phyloP scores from a whole-genome alignment of 805 yeast species.

The Helenozyma baotianmanensis region DNA sequence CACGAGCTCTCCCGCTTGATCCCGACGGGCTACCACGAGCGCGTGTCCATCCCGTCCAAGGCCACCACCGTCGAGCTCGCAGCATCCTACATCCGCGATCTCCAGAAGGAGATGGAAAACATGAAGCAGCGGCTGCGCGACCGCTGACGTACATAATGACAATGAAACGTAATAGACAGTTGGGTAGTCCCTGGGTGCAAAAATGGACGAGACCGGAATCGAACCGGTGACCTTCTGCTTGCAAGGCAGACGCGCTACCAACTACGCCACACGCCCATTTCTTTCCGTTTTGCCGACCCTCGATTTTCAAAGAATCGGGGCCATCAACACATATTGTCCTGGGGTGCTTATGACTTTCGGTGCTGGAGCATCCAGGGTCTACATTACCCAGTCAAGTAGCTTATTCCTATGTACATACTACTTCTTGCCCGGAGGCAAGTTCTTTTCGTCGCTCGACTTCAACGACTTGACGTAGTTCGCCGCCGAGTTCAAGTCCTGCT shows the following conservation, averaged over 20 bases:
- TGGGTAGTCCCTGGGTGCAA: slow-evolving; percentile 4
- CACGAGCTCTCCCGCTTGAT: slow-evolving; percentile 66
- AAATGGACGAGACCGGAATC: slow-evolving; percentile 70
- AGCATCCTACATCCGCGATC: slow-evolving; percentile 53
- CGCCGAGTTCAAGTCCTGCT: slow-evolving; percentile 23
- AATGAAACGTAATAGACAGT: too few species aligned
- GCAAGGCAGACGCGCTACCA: slow-evolving; percentile 80
- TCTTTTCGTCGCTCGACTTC: slow-evolving; percentile 6
- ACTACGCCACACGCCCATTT: slow-evolving; percentile 72
- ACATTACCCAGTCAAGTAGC: too few species aligned
- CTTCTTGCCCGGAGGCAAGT: slow-evolving; percentile 11
- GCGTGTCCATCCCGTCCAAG: slow-evolving; percentile 69
- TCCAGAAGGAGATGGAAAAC: slow-evolving; percentile 26
- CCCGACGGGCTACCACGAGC: slow-evolving; percentile 57
- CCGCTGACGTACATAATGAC: too few species aligned
- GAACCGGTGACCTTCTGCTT: slow-evolving; percentile 74
- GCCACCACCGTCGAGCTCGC: slow-evolving; percentile 96
- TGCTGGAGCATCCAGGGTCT: too few species aligned
- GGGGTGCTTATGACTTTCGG: too few species aligned
- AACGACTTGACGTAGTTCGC: slow-evolving; percentile 19
- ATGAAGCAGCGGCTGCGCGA: slow-evolving; percentile 3
- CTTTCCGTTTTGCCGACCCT: background rate
- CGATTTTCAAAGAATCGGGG: too few species aligned
- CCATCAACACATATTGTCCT: too few species aligned
- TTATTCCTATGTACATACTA: slow-evolving; percentile 6